Conservation (phyloP, 176 grass and related monocot genomes). For the Bolboschoenus planiculmis region DNA sequence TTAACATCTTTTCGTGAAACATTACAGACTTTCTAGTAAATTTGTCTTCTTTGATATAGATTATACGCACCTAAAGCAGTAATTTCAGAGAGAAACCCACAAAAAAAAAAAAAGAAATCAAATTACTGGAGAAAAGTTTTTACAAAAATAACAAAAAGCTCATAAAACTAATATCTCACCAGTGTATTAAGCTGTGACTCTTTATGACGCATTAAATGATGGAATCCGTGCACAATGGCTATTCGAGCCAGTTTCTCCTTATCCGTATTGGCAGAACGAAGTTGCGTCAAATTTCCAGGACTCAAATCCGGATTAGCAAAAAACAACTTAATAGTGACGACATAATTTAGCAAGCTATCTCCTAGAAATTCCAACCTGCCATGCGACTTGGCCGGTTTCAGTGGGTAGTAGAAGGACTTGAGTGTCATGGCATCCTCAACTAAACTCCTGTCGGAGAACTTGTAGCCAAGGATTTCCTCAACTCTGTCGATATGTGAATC, state of each 20-base stretch:
- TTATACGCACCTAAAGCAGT: too few relatives aligned
- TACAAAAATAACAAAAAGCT: background rate
- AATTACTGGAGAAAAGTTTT: too few relatives aligned
- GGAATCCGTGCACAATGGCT: constrained; percentile 10
- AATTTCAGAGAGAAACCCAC: too few relatives aligned
- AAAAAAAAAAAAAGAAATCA: too few relatives aligned
- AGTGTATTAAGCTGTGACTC: background rate
- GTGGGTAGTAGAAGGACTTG: background rate
- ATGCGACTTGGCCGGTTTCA: background rate
- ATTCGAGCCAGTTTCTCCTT: constrained; percentile 26
- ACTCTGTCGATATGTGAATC: background rate
- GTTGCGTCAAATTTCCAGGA: background rate
- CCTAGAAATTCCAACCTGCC: constrained; percentile 25
- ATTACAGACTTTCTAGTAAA: too few relatives aligned
- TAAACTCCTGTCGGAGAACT: constrained; percentile 1
- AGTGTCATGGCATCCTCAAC: constrained; percentile 25
- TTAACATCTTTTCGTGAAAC: too few relatives aligned
- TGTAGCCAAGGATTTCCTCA: constrained; percentile 16
- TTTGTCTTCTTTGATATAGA: too few relatives aligned
- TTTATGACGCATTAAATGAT: constrained; percentile 8
- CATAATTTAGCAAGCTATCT: background rate
- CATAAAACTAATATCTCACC: background rate
- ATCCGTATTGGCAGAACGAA: constrained; percentile 24
- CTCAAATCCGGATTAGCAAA: background rate
- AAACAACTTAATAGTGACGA: background rate